Percentiles rank a stretch among this genome's conserved stretches.
phyloP scores from a whole-genome alignment of 2,329 filamentous ascomycete species.

The Pyrenochaeta sp. region DNA sequence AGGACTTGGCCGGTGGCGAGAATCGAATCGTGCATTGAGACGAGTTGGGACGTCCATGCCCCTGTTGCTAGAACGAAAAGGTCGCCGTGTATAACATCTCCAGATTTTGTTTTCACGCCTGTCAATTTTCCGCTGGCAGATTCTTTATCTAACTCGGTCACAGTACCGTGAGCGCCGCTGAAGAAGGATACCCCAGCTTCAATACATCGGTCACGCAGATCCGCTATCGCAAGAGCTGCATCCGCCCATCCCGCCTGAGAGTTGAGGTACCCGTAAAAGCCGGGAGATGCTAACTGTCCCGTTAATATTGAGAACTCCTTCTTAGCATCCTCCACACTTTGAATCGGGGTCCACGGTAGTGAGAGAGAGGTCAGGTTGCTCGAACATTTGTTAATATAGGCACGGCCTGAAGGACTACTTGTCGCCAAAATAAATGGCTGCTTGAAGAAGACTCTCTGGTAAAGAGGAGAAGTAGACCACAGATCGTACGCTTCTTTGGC shows the following conservation, averaged over 20 bases:
- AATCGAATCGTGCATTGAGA: constrained; percentile 15
- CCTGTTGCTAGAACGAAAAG: constrained; percentile 34
- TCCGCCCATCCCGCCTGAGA: constrained; percentile 23
- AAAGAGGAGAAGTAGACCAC: constrained; percentile 6
- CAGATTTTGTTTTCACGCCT: constrained; percentile 9
- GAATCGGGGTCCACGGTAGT: neutral
- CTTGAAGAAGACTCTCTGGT: constrained; percentile 64
- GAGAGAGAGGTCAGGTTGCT: constrained; percentile 14
- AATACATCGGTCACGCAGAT: constrained; percentile 11
- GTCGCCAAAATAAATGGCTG: constrained; percentile 44
- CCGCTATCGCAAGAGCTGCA: constrained; percentile 23
- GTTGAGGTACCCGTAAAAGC: constrained; percentile 19
- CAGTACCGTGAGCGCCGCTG: constrained; percentile 11
- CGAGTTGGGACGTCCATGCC: constrained; percentile 34
- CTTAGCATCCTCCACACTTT: neutral
- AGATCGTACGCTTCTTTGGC: constrained; percentile 35
- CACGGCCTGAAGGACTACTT: constrained; percentile 37
- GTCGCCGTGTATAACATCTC: constrained; percentile 19
- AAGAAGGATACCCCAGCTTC: constrained; percentile 15
- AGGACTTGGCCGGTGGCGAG: constrained; percentile 18
- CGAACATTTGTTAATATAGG: constrained; percentile 8
- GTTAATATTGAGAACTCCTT: constrained; percentile 28
- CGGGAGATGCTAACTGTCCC: neutral
- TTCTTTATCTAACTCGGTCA: constrained; percentile 6
- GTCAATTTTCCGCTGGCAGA: constrained; percentile 1